Conservation (phyloP, 495 filamentous ascomycete genomes). For the Penicillium silybi region DNA sequence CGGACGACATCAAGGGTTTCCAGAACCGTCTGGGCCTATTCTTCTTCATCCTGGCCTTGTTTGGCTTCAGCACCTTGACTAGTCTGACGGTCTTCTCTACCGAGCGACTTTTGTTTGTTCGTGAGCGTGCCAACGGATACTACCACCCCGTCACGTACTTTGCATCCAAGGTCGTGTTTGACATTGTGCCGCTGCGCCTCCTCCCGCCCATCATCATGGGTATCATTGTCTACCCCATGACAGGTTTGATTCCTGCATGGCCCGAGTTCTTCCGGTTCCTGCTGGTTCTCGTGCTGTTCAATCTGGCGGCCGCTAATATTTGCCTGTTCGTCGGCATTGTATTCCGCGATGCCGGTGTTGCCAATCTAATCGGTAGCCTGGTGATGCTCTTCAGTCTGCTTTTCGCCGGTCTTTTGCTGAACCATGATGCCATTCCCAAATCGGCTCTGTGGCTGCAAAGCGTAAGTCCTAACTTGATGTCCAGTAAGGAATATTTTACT, state of each 20-base stretch:
- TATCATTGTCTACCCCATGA: constrained; percentile 97
- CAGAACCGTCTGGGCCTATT: constrained; percentile 97
- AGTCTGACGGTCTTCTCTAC: constrained; percentile 90
- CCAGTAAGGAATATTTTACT: not conserved
- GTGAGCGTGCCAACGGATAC: constrained; percentile 95
- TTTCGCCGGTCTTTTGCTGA: constrained; percentile 88
- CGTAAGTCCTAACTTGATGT: constrained; percentile 39
- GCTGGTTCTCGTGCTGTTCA: constrained; percentile 90
- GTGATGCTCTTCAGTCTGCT: constrained; percentile 98
- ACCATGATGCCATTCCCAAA: constrained; percentile 86
- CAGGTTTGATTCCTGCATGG: constrained; percentile 80
- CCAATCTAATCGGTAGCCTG: constrained; percentile 89
- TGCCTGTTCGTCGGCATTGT: constrained; percentile 96
- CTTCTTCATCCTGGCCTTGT: constrained; percentile 94
- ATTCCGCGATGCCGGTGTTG: constrained; percentile 86
- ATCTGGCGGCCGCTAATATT: constrained; percentile 86
- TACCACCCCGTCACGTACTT: constrained; percentile 99
- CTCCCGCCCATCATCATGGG: constrained; percentile 96
- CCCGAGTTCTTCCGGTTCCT: constrained; percentile 88
- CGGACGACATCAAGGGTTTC: constrained; percentile 93
- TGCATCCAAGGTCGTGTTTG: constrained; percentile 86
- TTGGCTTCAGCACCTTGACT: constrained; percentile 94
- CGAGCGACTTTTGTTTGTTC: constrained; percentile 86
- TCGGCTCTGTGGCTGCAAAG: constrained; percentile 82
- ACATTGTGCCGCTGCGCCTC: constrained; percentile 89